Evolutionary conservation across 2,329 filamentous ascomycete species (phyloP).

Genomic region (Akanthomyces uredinophilus): DNA sequence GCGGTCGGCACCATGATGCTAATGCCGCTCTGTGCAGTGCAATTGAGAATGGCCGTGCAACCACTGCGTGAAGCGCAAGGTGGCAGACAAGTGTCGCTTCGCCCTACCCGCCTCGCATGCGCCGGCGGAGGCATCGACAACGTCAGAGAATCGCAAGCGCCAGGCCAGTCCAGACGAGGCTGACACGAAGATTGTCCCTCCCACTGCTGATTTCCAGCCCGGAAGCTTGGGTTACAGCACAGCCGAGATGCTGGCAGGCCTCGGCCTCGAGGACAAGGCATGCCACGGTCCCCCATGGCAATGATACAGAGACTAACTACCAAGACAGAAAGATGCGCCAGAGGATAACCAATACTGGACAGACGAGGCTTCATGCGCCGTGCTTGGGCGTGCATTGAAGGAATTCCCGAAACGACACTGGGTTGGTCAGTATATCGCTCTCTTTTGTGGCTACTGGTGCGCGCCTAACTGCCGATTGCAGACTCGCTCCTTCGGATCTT

Average conservation of each 20-base stretch:
- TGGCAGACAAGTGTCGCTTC: slow-evolving; percentile 33
- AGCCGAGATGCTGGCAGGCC: not conserved
- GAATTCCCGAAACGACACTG: slow-evolving; percentile 30
- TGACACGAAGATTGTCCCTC: slow-evolving; percentile 10
- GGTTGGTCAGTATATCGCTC: slow-evolving; percentile 22
- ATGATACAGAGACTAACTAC: not conserved
- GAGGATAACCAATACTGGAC: slow-evolving; percentile 19
- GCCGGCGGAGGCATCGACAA: not conserved
- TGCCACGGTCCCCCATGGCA: not conserved
- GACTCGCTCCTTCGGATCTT: slow-evolving; percentile 35
- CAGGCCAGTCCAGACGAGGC: slow-evolving; percentile 14
- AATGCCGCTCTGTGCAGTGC: slow-evolving; percentile 24
- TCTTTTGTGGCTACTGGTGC: not conserved
- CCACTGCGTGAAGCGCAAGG: slow-evolving; percentile 36
- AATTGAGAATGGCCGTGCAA: slow-evolving; percentile 36
- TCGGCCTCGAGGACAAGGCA: slow-evolving; percentile 11
- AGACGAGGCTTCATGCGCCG: slow-evolving; percentile 22
- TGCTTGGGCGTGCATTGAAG: slow-evolving; percentile 28
- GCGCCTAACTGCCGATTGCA: slow-evolving; percentile 15
- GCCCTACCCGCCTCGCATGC: slow-evolving; percentile 19
- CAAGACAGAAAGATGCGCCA: slow-evolving; percentile 17
- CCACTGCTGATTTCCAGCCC: not conserved
- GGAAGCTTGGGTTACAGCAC: slow-evolving; percentile 1
- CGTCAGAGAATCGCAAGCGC: slow-evolving; percentile 9
- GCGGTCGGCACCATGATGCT: not conserved